Evolutionary conservation across 768 basidiomycete genomes (phyloP).

Genomic region (Wakefieldia striispora): DNA sequence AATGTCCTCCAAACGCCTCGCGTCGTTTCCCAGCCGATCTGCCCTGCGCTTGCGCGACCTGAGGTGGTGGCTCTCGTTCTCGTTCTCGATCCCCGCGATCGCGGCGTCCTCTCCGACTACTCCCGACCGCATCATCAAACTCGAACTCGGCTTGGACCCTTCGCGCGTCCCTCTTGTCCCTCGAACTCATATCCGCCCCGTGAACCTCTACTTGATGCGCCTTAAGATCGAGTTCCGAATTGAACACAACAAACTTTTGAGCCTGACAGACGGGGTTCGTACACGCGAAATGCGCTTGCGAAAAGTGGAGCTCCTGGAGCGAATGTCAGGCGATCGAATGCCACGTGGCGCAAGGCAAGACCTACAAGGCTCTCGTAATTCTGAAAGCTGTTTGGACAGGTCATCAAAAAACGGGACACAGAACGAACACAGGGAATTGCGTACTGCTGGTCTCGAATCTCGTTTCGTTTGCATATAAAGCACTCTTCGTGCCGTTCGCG

Average conservation of each 20-base stretch:
- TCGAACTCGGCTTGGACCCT: slow-evolving; percentile 65
- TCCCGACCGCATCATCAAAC: slow-evolving; percentile 56
- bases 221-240: slow-evolving; percentile 80
- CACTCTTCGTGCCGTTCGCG: slow-evolving; percentile 94
- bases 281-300: slow-evolving; percentile 76
- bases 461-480: slow-evolving; percentile 87
- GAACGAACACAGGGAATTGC: slow-evolving; percentile 29
- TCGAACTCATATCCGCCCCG: slow-evolving; percentile 66
- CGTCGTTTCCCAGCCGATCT: slow-evolving; percentile 45
- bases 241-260: slow-evolving; percentile 94
- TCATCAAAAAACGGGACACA: background rate
- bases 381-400: slow-evolving; percentile 55
- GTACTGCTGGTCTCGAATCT: slow-evolving; percentile 81
- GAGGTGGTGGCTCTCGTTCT: slow-evolving; percentile 40
- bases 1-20: too few relatives aligned
- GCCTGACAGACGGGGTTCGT: slow-evolving; percentile 68
- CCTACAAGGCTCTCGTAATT: slow-evolving; percentile 75
- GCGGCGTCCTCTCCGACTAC: slow-evolving; percentile 44
- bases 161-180: slow-evolving; percentile 66
- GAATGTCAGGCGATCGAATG: slow-evolving; percentile 1
- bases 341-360: slow-evolving; percentile 1
- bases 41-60: slow-evolving; percentile 22
- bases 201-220: slow-evolving; percentile 90
- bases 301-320: slow-evolving; percentile 71
- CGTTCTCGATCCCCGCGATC: slow-evolving; percentile 49